Base-by-base conservation (phyloP, 345 rosid genomes). In the Ricinus communis region DNA sequence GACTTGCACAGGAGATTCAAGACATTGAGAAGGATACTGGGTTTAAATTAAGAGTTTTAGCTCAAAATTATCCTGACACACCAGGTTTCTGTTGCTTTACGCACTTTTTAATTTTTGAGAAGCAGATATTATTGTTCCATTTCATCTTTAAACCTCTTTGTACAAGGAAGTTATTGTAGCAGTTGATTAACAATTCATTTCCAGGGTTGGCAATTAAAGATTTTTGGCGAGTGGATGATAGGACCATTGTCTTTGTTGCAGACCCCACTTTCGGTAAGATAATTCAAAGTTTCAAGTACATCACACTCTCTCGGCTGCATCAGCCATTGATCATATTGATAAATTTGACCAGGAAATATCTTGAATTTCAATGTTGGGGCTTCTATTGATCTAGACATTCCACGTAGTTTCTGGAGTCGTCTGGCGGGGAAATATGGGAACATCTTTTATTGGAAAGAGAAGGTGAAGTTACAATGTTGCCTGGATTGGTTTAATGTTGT, bases 41-140 rank as follows among this genome's bases (percentile, higher is more conserved):
- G 70, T 93, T 85, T 79, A 93, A 89, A 70, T 63, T 93, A 62
- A 87, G 94, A 85, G 86, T 93, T 69, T 76, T 93, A 75, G 97
- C 97, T 65, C 98, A 93, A 69, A 93, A 89, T 83, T 93, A 91
- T 79, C 98, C 98, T 14, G 89, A 85, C 41, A 93, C 98, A 62
- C 98, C 98, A 3, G 97, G 98, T 91, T n/a, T 65, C 66, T 59
- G 15, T 59, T 18, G 36, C 38, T 43, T n/a, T 28, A 58, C 30
- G 28, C 30, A 60, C 57, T n/a, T 49, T 49, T 50, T 53, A 18
- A 62, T 41, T 53, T 54, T 40, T n/a, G 53, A 16, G 47, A 25
- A 19, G 13, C 27, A 21, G 25, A 62, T 36, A 12, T 12, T 21
- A 5, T 64, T 53, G 1, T 9, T 12, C 25, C 7, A 16, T 70